A percentile compares a stretch with the other conserved stretches of the same genome.
Evolutionary conservation across 352 stramenopile genomes (phyloP).

Genomic region (Globisporangium cystogenes): DNA sequence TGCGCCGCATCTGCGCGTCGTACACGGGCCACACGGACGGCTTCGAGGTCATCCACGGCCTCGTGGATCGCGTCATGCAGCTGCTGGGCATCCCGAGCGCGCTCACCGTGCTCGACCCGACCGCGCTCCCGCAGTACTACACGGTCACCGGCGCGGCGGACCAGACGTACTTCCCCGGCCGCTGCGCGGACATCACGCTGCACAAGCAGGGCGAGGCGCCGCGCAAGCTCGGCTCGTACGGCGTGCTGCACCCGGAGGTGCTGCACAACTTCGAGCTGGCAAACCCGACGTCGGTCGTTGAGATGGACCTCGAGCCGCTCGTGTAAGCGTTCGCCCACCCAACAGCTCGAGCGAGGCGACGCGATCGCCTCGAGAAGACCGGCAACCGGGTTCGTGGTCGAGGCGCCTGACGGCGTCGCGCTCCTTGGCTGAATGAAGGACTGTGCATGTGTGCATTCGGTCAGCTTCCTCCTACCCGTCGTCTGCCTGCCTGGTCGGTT

Average conservation of each 20-base stretch:
- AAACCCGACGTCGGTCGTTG: conserved; percentile 95
- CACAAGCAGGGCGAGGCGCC: conserved; percentile 53
- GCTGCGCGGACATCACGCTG: conserved; percentile 94
- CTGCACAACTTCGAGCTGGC: conserved; percentile 97
- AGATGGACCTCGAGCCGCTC: conserved; percentile 98
- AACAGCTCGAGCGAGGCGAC: too few species aligned
- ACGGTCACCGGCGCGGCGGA: conserved; percentile 57
- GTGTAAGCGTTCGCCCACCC: too few species aligned
- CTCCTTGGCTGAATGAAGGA: not conserved
- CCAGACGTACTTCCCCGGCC: conserved; percentile 94
- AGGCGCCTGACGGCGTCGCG: not conserved
- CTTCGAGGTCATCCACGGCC: conserved; percentile 99
- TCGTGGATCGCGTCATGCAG: conserved; percentile 99
- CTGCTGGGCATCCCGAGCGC: conserved; percentile 90
- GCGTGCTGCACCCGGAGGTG: conserved; percentile 97
- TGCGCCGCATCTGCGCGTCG: conserved; percentile 92
- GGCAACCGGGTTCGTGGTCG: not conserved
- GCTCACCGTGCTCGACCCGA: conserved; percentile 57
- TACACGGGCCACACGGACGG: conserved; percentile 97
- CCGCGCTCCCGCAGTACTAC: conserved; percentile 79
- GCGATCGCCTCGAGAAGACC: too few species aligned
- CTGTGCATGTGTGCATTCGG: not conserved
- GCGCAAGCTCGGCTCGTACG: conserved; percentile 92
- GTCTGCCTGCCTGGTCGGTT: not conserved
- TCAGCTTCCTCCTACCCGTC: not conserved